Base-by-base conservation (phyloP, 331 rosid genomes). In the Erythrophleum ivorense region DNA sequence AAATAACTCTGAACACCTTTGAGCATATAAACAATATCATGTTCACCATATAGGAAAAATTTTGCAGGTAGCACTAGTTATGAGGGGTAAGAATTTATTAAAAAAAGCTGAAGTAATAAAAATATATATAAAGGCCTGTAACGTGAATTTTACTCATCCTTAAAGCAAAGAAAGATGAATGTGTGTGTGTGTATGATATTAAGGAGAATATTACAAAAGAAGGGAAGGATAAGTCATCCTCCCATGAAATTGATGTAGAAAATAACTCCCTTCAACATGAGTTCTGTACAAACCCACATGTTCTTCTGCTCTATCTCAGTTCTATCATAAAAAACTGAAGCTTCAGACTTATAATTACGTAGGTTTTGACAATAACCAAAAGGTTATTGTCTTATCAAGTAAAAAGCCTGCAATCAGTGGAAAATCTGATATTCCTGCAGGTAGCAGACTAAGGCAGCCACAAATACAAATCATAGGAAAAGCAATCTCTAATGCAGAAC, bases 401-500 rank as follows among this genome's bases (percentile, higher is more conserved):
- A 50, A 66, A 68, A 65, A 1, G 40, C 14, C 13, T 41, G 29
- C 3, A 73, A 53, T 38, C 45, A 24, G 29, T n/a, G 7, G 4
- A 36, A 49, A 55, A 18, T 18, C 33, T 3, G 43, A 43, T 5
- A 33, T 29, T 41, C 62, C 73, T 1, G 54, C 46, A 11, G 5
- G 29, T 6, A 80, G 15, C 52, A 80, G n/a, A 76, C 69, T 2
- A 57, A 46, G 5, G 75, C 40, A 77, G 6, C 60, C 64, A 65
- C 45, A 54, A 62, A 80, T 31, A 75, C 60, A 68, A 50, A 53
- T 43, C 33, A 80, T 11, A 34, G 5, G 41, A 57, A 78, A 74
- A 75, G 33, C 40, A 77, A 14, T 45, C 70, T 43, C 19, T 52
- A 52, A 52, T 59, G 79, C 65, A 80, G 54, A 69, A 80, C 78